phyloP scores from a whole-genome alignment of 768 basidiomycete species.

The Xerocomellus intermedius region DNA sequence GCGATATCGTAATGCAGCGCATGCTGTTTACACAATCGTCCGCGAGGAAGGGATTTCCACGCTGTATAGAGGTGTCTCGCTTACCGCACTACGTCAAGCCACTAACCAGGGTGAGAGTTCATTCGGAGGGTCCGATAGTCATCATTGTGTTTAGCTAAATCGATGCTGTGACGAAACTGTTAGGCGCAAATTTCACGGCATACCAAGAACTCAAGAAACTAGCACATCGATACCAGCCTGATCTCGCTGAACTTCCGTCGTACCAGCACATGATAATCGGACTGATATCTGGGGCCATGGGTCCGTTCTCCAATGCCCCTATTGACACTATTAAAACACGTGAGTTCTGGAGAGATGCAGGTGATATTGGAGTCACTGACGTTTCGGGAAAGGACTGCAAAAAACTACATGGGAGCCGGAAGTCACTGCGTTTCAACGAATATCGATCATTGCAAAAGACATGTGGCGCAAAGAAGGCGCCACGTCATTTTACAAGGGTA shows the following conservation, averaged over 20 bases:
- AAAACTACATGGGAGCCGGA: slow-evolving; percentile 75
- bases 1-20: slow-evolving; percentile 93
- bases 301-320: slow-evolving; percentile 97
- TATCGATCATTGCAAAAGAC: slow-evolving; percentile 76
- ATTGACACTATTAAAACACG: slow-evolving; percentile 95
- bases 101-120: slow-evolving; percentile 83
- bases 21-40: slow-evolving; percentile 93
- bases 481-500: slow-evolving; percentile 95
- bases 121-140: too few relatives aligned
- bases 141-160: background rate
- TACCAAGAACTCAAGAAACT: slow-evolving; percentile 96
- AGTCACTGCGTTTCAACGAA: slow-evolving; percentile 74
- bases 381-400: slow-evolving; percentile 62
- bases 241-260: slow-evolving; percentile 75
- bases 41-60: slow-evolving; percentile 85
- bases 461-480: slow-evolving; percentile 94
- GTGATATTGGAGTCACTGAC: background rate
- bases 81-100: slow-evolving; percentile 94
- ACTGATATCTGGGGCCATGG: slow-evolving; percentile 95
- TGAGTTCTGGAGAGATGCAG: slow-evolving; percentile 34
- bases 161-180: background rate
- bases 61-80: slow-evolving; percentile 88
- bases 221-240: slow-evolving; percentile 76
- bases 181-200: slow-evolving; percentile 95
- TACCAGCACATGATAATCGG: slow-evolving; percentile 97